A percentile compares a stretch with the other conserved stretches of the same genome.
These are phyloP conservation scores for Apium graveolens DNA, from an alignment of 129 eudicot species.

Conservation along the genomic window DNA sequence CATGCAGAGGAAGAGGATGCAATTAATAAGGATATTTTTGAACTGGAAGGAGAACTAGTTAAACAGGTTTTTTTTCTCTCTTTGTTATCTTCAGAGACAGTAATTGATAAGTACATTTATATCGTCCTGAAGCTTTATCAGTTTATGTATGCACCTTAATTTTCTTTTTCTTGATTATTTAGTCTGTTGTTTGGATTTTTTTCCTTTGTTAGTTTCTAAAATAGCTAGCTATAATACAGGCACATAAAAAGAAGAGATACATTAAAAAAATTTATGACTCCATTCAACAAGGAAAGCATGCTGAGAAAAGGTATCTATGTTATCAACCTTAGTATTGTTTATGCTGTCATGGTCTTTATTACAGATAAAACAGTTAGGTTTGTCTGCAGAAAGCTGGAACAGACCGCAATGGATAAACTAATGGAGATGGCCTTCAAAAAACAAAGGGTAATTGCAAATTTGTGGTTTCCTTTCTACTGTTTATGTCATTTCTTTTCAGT, in stretches of 20 bases:
- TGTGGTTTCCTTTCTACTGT: neutral
- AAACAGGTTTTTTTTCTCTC: slow-evolving; percentile 6
- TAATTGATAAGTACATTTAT: neutral
- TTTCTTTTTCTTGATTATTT: neutral
- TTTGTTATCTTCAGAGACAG: neutral
- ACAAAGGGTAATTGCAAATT: slow-evolving; percentile 6
- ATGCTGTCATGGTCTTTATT: neutral
- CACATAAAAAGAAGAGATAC: neutral
- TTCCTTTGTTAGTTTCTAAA: neutral
- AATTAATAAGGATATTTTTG: neutral
- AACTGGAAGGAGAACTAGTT: neutral
- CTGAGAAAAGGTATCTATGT: neutral
- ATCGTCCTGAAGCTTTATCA: neutral
- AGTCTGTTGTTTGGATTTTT: neutral
- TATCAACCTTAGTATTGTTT: neutral
- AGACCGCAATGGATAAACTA: slow-evolving; percentile 5
- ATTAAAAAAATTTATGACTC: slow-evolving; percentile 1
- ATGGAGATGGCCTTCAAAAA: slow-evolving; percentile 12
- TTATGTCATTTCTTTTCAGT: neutral
- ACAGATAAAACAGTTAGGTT: neutral
- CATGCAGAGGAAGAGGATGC: slow-evolving; percentile 3
- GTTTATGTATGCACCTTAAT: neutral
- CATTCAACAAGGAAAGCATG: neutral
- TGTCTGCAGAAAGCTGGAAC: slow-evolving; percentile 11
- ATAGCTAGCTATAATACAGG: neutral